Conservation (phyloP, 495 filamentous ascomycete species). For the Hyaloscypha bicolor region DNA sequence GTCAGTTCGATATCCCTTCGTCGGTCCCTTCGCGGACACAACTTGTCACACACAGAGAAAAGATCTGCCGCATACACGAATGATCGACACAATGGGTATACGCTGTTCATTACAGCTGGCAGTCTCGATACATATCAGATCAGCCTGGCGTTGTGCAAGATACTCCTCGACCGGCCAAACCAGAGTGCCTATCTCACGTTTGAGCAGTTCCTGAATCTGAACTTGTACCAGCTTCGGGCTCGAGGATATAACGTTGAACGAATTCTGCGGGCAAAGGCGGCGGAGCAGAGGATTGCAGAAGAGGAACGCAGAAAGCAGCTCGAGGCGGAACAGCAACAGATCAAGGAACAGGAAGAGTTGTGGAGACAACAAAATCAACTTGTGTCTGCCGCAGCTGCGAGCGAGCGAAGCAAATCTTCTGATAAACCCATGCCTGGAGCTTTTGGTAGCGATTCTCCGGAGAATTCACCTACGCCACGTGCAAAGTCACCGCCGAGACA, state of each 20-base stretch:
- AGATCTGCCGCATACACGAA: slow-evolving; percentile 67
- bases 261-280: slow-evolving; percentile 81
- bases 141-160: slow-evolving; percentile 74
- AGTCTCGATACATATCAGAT: slow-evolving; percentile 85
- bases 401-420: slow-evolving; percentile 18
- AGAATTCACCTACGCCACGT: slow-evolving; percentile 38
- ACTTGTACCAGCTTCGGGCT: slow-evolving; percentile 71
- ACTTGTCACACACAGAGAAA: slow-evolving; percentile 66
- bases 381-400: slow-evolving; percentile 17
- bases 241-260: slow-evolving; percentile 95
- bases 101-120: slow-evolving; percentile 59
- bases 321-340: slow-evolving; percentile 68
- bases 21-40: slow-evolving; percentile 68
- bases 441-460: slow-evolving; percentile 55
- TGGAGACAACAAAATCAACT: slow-evolving; percentile 49
- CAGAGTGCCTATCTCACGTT: slow-evolving; percentile 84
- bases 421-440: slow-evolving; percentile 63
- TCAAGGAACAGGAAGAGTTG: slow-evolving; percentile 64
- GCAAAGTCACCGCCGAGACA: slow-evolving; percentile 29
- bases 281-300: slow-evolving; percentile 83
- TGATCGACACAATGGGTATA: slow-evolving; percentile 45
- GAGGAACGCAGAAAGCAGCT: slow-evolving; percentile 74
- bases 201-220: slow-evolving; percentile 79
- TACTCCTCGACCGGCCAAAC: slow-evolving; percentile 80
- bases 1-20: slow-evolving; percentile 75